Evolutionary conservation across 2,329 filamentous ascomycete species (phyloP).

Genomic region (Aspergillus thermomutatus): DNA sequence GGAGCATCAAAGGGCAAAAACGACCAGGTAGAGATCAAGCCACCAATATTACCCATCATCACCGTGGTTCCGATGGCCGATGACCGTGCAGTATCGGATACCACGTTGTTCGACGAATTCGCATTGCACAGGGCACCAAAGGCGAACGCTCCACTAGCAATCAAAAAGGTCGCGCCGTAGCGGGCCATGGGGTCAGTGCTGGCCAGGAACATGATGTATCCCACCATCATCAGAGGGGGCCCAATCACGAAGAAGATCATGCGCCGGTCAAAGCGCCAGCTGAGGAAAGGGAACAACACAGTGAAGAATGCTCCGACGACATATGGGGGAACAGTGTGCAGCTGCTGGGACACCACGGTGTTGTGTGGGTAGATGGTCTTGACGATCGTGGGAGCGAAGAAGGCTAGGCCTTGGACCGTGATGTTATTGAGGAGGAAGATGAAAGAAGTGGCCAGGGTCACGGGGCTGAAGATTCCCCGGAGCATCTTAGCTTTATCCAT

Average conservation of each 20-base stretch:
- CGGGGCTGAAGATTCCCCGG: conserved; percentile 62
- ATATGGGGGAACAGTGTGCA: conserved; percentile 69
- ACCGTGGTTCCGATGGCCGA: conserved; percentile 65
- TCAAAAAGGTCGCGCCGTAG: conserved; percentile 69
- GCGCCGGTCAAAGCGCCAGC: conserved; percentile 59
- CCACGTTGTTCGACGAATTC: conserved; percentile 66
- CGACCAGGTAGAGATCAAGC: conserved; percentile 63
- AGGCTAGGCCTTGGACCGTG: conserved; percentile 67
- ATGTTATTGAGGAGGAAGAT: conserved; percentile 66
- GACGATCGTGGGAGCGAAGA: conserved; percentile 70
- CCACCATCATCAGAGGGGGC: conserved; percentile 63
- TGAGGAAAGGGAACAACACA: conserved; percentile 58
- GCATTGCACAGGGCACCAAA: conserved; percentile 65
- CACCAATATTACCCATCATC: conserved; percentile 72
- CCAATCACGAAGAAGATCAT: conserved; percentile 59
- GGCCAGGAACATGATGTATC: conserved; percentile 69
- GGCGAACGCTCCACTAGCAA: conserved; percentile 61
- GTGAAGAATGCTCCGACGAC: conserved; percentile 66
- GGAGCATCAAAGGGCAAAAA: conserved; percentile 63
- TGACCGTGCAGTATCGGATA: conserved; percentile 66
- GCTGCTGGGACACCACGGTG: conserved; percentile 61
- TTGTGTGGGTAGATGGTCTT: conserved; percentile 61
- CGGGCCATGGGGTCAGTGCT: conserved; percentile 51
- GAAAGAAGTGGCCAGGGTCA: conserved; percentile 55
- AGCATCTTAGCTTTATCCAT: conserved; percentile 59